Evolutionary conservation across 768 basidiomycete species (phyloP).

Genomic region (Phylloporus arenicola): DNA sequence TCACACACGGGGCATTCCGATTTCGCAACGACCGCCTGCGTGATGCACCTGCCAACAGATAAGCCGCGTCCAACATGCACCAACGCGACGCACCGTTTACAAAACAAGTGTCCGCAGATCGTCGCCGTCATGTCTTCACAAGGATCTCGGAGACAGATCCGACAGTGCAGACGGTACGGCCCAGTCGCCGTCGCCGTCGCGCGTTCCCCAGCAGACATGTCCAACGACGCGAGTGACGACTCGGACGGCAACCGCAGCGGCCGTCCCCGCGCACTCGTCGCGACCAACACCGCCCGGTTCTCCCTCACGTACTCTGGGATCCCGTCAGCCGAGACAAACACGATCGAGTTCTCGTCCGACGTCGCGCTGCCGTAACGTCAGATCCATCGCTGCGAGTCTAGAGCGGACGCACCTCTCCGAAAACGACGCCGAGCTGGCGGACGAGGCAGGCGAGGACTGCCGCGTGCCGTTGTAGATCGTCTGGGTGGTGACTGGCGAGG

Average conservation of each 20-base stretch:
- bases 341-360: slow-evolving; percentile 20
- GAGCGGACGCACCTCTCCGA: slow-evolving; percentile 14
- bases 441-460: slow-evolving; percentile 10
- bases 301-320: slow-evolving; percentile 29
- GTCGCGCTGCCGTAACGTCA: not conserved
- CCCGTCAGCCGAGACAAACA: slow-evolving; percentile 27
- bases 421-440: slow-evolving; percentile 7
- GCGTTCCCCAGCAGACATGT: not conserved
- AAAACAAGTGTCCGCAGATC: slow-evolving; percentile 62
- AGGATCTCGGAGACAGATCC: slow-evolving; percentile 43
- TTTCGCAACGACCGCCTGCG: slow-evolving; percentile 40
- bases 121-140: slow-evolving; percentile 53
- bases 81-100: slow-evolving; percentile 38
- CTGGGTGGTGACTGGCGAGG: slow-evolving; percentile 7
- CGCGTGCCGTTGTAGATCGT: slow-evolving; percentile 4
- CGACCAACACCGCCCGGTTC: slow-evolving; percentile 28
- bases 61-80: not conserved
- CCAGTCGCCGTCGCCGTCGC: not conserved
- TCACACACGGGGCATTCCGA: slow-evolving; percentile 50
- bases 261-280: slow-evolving; percentile 20
- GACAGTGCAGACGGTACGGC: slow-evolving; percentile 38
- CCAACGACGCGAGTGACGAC: slow-evolving; percentile 23
- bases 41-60: slow-evolving; percentile 44
- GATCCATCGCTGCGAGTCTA: slow-evolving; percentile 1
- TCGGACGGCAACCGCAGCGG: slow-evolving; percentile 19